Base-by-base conservation (phyloP, 2,329 filamentous ascomycete genomes). In the Nakataea oryzae region DNA sequence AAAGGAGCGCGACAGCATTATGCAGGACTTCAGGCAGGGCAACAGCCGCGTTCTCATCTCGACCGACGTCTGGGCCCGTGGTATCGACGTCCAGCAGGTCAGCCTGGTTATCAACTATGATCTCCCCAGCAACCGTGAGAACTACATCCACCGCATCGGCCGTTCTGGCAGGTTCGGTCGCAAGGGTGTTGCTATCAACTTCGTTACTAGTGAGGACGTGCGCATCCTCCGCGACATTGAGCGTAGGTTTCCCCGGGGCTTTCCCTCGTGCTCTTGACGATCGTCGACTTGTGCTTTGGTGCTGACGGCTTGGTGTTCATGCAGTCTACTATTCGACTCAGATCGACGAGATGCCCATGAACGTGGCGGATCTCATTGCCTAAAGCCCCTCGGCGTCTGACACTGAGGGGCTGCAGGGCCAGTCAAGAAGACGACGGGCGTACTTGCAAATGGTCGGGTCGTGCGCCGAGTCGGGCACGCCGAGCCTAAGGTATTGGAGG, bases 121-220 rank as follows among this genome's bases (percentile, higher is more conserved):
- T 77, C 84, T 99, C 63, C 95, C 95, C 70, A 91, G 92, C 79
- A 97, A 97, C 86, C 92, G 93, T 74, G 95, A 99, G 84, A 99
- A 97, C 87, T 99, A 99, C 87, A 99, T 99, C 75, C 95, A 99
- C 82, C 90, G 95, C 77, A 99, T 99, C 74, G 95, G 95, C 86
- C 93, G 95, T 87, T 93, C 93, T 83, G 95, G 95, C 82, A 93
- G 95, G 84, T 99, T 99, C 83, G 95, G 95, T 79, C 92, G 95
- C 79, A 99, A 99, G 89, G 95, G 95, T 89, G 95, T 99, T 78
- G 95, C 95, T 74, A 99, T 99, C 86, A 99, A 99, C 91, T 99
- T 99, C 78, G 95, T 99, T 77, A 97, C 93, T 66, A 91, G 92
- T 72, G 95, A 99, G 70, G 95, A 99, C 80, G 95, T 99, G 74